Base-by-base conservation (phyloP, 352 stramenopile species). In the Pythium insidiosum region DNA sequence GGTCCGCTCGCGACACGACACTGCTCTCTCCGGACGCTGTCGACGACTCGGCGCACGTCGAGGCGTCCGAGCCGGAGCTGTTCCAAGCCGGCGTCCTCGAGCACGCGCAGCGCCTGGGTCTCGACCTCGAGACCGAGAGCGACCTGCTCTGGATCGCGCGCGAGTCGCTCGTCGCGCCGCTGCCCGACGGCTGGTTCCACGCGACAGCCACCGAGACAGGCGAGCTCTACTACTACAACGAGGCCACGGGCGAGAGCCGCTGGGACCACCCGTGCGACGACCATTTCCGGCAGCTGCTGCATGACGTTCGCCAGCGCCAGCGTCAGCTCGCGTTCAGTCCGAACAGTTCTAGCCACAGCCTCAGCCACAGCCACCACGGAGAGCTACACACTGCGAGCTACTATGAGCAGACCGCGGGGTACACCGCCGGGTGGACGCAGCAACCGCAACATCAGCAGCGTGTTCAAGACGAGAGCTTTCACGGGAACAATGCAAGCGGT, bases 261-360 rank as follows among this genome's bases (percentile, higher is more conserved):
- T 93, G 80, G 80, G 80, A 90, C 38, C 80, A 93, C 53, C 80
- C 80, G 5, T 66, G 60, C 33, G 80, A 93, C 42, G 68, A 88
- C 15, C 50, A 81, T 1, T 93, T 84, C 55, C 75, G 72, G 23
- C 60, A 66, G 29, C 47, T 84, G 18, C 78, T 70, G 16, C 43
- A 52, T 9, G 55, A 85, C 0, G 43, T 73, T 20, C 78, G 66
- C 43, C 65, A 68, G 28, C 61, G 66, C 9, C 38, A 47, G n/a
- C n/a, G n/a, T n/a, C n/a, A n/a, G n/a, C 7, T 41, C 40, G 21
- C 26, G 23, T 12, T 53, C n/a, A n/a, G n/a, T n/a, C n/a, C n/a
- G n/a, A n/a, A n/a, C n/a, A n/a, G n/a, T n/a, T n/a, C n/a, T n/a
- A n/a, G n/a, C n/a, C n/a, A n/a, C n/a, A n/a, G n/a, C n/a, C n/a